A percentile compares a stretch with the other conserved stretches of the same genome.
Conservation (phyloP, 176 grass and related monocot genomes). For the Cenchrus fungigraminus region DNA sequence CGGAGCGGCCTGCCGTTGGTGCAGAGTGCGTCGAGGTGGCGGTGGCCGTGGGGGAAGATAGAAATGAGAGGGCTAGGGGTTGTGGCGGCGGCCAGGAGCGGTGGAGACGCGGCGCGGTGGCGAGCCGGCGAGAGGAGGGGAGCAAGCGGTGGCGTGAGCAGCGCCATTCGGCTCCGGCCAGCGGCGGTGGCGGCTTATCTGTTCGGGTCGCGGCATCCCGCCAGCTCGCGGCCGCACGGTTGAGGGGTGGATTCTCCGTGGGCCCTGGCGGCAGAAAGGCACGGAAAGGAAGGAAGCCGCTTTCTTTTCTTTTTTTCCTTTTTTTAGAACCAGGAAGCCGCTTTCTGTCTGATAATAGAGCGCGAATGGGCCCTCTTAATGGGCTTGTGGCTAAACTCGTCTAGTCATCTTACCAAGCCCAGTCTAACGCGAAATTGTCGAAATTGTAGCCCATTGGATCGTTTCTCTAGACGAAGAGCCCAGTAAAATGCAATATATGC, state of each 20-base stretch:
- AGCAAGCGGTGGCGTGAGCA: conserved; percentile 35
- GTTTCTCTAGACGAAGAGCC: not conserved
- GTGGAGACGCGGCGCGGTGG: conserved; percentile 11
- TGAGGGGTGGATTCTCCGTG: conserved; percentile 13
- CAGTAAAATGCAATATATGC: not conserved
- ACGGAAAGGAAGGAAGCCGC: not conserved
- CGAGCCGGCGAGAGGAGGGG: conserved; percentile 30
- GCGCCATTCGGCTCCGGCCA: conserved; percentile 55
- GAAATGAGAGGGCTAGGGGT: conserved; percentile 9
- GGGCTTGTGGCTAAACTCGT: not conserved
- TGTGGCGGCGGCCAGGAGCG: not conserved
- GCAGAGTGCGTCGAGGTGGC: not conserved
- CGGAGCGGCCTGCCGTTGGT: not conserved
- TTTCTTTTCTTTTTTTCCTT: too few relatives aligned
- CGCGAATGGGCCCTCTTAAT: not conserved
- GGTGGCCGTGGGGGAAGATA: not conserved
- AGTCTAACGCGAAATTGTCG: not conserved
- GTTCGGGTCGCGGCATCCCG: conserved; percentile 29
- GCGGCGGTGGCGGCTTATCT: conserved; percentile 54
- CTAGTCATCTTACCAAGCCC: not conserved
- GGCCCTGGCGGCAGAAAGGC: not conserved
- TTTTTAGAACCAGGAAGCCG: not conserved
- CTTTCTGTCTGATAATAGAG: not conserved
- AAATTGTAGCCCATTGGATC: not conserved
- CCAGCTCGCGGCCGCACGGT: conserved; percentile 29